These are phyloP conservation scores for Termitomyces sp. DNA, from an alignment of 768 basidiomycete species.

Conservation along the genomic window DNA sequence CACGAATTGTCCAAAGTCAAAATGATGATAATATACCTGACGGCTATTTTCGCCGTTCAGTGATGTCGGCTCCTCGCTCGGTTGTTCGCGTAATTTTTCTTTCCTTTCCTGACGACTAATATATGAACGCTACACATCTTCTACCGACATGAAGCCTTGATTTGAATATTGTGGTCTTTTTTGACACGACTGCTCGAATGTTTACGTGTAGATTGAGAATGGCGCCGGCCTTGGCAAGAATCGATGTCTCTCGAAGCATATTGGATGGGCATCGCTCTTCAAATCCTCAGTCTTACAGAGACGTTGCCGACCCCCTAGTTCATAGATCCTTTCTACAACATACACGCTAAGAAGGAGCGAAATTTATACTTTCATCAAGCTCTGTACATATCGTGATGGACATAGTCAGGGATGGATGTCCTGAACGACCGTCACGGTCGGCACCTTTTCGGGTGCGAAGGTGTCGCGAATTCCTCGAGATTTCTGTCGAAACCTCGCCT, in stretches of 20 bases:
- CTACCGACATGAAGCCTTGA: not conserved
- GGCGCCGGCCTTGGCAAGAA: not conserved
- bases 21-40: not conserved
- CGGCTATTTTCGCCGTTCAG: not conserved
- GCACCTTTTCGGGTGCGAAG: not conserved
- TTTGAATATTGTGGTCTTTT: not conserved
- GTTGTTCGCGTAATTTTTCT: not conserved
- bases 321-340: not conserved
- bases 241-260: not conserved
- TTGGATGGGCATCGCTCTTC: not conserved
- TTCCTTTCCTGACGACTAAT: not conserved
- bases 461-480: not conserved
- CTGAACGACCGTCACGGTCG: not conserved
- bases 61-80: not conserved
- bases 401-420: not conserved
- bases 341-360: not conserved
- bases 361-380: not conserved
- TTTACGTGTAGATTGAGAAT: not conserved
- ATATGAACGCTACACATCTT: not conserved
- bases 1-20: not conserved
- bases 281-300: not conserved
- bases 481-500: not conserved
- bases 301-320: not conserved
- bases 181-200: not conserved
- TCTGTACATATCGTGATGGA: not conserved